A percentile compares a stretch with the other conserved stretches of the same genome.
Conservation (phyloP, 2,329 filamentous ascomycete genomes). For the Achaetomium macrosporum region DNA sequence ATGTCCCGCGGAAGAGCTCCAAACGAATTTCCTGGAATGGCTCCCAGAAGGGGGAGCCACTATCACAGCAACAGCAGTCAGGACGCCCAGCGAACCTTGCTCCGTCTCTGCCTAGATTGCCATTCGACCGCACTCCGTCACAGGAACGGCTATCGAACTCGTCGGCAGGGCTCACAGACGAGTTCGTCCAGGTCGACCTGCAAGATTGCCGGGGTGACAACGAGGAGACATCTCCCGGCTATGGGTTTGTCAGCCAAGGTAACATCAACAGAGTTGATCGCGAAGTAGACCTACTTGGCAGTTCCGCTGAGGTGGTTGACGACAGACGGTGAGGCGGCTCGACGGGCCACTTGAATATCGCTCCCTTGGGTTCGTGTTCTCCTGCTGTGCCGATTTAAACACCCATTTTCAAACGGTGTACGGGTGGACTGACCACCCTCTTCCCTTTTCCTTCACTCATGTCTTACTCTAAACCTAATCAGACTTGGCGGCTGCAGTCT, state of each 20-base stretch:
- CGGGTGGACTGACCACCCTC: too few relatives aligned
- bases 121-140: conserved; percentile 53
- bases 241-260: conserved; percentile 53
- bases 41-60: conserved; percentile 29
- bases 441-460: background rate
- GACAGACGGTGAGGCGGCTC: conserved; percentile 23
- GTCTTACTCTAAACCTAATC: background rate
- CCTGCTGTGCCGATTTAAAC: too few relatives aligned
- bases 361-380: too few relatives aligned
- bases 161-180: conserved; percentile 43
- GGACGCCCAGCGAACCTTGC: conserved; percentile 16
- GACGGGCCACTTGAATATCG: background rate
- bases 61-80: conserved; percentile 9
- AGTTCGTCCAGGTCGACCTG: conserved; percentile 39
- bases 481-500: too few relatives aligned
- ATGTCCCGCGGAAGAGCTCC: conserved; percentile 68
- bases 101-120: conserved; percentile 37
- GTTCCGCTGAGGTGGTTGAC: conserved; percentile 52
- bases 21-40: conserved; percentile 47
- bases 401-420: too few relatives aligned
- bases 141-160: conserved; percentile 47
- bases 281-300: conserved; percentile 44
- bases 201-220: conserved; percentile 28
- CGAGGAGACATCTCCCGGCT: conserved; percentile 47
- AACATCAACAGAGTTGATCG: conserved; percentile 51